These are phyloP conservation scores for Vigna nakashimae DNA, from an alignment of 306 rosid genomes.

Conservation along the genomic window DNA sequence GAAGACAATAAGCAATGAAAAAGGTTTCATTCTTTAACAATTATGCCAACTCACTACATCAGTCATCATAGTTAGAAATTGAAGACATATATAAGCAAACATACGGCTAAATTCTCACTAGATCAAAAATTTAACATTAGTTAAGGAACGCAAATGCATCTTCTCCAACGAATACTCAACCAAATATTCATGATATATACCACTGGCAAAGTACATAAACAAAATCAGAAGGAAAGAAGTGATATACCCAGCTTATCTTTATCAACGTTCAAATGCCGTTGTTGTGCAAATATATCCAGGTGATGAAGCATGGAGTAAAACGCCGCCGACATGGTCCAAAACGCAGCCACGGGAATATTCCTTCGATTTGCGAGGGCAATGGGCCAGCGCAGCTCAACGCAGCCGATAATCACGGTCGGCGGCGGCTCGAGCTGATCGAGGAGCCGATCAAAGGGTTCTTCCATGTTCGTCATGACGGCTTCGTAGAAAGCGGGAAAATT, in stretches of 20 bases:
- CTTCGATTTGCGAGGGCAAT: constrained; percentile 38
- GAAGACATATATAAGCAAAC: background rate
- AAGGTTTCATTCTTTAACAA: background rate
- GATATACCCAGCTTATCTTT: constrained; percentile 23
- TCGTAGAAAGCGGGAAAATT: constrained; percentile 44
- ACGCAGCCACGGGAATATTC: constrained; percentile 53
- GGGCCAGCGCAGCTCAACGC: constrained; percentile 49
- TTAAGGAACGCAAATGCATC: too few relatives aligned
- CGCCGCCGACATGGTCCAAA: constrained; percentile 61
- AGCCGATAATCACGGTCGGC: constrained; percentile 41
- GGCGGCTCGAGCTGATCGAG: constrained; percentile 54
- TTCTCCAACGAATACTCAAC: too few relatives aligned
- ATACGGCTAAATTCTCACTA: background rate
- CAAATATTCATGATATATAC: background rate
- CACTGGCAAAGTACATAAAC: background rate
- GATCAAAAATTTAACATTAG: background rate
- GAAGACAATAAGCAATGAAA: background rate
- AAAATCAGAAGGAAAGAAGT: constrained; percentile 1
- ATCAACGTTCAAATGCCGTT: background rate
- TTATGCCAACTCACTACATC: background rate
- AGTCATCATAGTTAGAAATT: background rate
- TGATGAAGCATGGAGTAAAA: constrained; percentile 37
- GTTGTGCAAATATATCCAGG: constrained; percentile 25
- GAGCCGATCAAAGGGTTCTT: constrained; percentile 55
- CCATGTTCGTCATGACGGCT: constrained; percentile 55